Conservation (phyloP, 2,329 filamentous ascomycete genomes). For the Penicillium corylophilum region DNA sequence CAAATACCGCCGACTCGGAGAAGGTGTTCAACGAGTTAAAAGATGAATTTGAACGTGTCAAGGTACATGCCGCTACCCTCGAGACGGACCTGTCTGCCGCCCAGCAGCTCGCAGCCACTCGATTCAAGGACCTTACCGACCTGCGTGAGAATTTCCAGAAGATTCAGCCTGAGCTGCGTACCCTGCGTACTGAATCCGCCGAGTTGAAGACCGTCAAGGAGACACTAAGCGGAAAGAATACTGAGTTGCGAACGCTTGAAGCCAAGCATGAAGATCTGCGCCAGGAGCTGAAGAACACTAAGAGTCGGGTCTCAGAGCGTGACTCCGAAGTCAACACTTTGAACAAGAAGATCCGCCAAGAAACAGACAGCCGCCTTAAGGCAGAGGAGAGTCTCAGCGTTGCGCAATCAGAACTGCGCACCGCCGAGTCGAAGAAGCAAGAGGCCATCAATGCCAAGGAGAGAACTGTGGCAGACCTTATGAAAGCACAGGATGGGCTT, state of each 20-base stretch:
- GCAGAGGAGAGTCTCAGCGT: constrained; percentile 77
- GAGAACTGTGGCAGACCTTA: constrained; percentile 67
- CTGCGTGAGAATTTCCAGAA: constrained; percentile 78
- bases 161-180: constrained; percentile 80
- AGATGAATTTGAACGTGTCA: constrained; percentile 68
- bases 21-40: constrained; percentile 57
- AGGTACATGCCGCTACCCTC: constrained; percentile 65
- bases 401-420: constrained; percentile 73
- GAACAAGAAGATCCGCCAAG: constrained; percentile 74
- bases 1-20: constrained; percentile 49
- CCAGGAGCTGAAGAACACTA: constrained; percentile 68
- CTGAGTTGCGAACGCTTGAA: constrained; percentile 73
- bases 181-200: constrained; percentile 71
- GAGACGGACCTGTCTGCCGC: constrained; percentile 83
- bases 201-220: constrained; percentile 73
- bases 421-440: constrained; percentile 74
- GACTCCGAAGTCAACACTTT: constrained; percentile 75
- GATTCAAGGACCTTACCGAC: constrained; percentile 85
- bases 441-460: constrained; percentile 74
- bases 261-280: constrained; percentile 78
- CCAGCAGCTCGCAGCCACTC: constrained; percentile 78
- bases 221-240: constrained; percentile 63
- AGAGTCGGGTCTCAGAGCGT: constrained; percentile 68
- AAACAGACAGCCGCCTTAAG: constrained; percentile 68
- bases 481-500: constrained; percentile 70